Base-by-base conservation (phyloP, 768 basidiomycete genomes). In the Amyloporia xantha region DNA sequence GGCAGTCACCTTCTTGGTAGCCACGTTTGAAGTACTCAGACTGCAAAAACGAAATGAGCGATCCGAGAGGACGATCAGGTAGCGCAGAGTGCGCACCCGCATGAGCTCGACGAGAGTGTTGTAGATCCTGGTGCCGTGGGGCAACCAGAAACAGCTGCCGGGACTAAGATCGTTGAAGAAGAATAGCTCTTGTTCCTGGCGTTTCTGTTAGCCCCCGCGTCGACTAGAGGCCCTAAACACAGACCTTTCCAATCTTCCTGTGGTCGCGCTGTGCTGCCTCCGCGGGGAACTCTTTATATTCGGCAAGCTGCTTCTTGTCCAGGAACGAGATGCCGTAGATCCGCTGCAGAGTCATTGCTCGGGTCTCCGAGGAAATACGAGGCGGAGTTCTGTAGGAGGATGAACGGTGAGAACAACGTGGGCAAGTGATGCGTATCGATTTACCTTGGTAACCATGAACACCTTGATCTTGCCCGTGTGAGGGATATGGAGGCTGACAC, bases 251-350 rank as follows among this genome's bases (percentile, higher is more conserved):
- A 50, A 99, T 98, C 72, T 90, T 91, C 39, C 96, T 74, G 62
- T 98, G 96, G 66, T 99, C 95, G 4, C 95, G 86, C 66, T 89
- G 96, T n/a, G 95, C 94, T 44, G 96, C 96, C 67, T 99, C 95
- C 25, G 81, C 94, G 49, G 98, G 77, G 76, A 96, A 96, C 40
- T 76, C 79, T 72, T 98, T 97, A 78, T 98, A 92, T 51, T 97
- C 96, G 12, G 82, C 71, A 56, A 98, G 70, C 64, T 95, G 91
- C 66, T 96, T 95, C 70, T 88, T 88, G 70, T 98, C 96, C 0
- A 96, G 96, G 81, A 98, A 99, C 0, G 94, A 96, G 65, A 99
- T 91, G 51, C 96, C 96, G 65, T 98, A 99, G 55, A 99, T 81
- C 28, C 96, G 86, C 63, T 98, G 96, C 25, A 99, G 75, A 1